These are phyloP conservation scores for Excoecaria agallocha DNA, from an alignment of 345 rosid genomes.

Conservation along the genomic window DNA sequence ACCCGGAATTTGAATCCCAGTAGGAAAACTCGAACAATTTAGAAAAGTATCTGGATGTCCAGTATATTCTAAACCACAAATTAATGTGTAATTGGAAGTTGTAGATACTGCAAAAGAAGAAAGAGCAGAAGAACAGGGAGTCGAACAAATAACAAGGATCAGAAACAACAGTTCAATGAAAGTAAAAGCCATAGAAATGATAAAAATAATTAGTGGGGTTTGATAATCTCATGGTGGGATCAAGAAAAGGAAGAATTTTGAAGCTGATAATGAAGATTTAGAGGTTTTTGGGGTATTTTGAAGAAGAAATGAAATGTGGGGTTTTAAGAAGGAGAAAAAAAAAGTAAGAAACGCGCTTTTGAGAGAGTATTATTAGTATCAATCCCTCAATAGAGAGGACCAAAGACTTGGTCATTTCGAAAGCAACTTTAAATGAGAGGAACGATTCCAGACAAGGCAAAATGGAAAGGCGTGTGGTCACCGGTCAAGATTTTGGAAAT, in stretches of 20 bases:
- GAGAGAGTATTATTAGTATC: not conserved
- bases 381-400: constrained; percentile 10
- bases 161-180: not conserved
- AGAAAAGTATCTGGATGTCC: constrained; percentile 12
- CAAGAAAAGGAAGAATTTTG: not conserved
- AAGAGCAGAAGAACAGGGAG: constrained; percentile 31
- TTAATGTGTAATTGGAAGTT: constrained; percentile 32
- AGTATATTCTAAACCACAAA: constrained; percentile 48
- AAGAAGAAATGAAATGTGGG: not conserved
- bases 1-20: constrained; percentile 22
- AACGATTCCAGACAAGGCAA: not conserved
- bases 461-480: not conserved
- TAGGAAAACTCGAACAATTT: constrained; percentile 50
- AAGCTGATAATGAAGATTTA: not conserved
- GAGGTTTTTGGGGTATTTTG: not conserved
- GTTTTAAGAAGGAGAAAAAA: no score
- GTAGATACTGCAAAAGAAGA: constrained; percentile 59
- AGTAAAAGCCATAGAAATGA: constrained; percentile 17
- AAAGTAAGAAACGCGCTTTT: constrained; percentile 24
- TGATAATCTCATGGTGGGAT: constrained; percentile 18
- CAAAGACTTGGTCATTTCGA: constrained; percentile 16
- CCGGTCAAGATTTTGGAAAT: not conserved
- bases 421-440: not conserved
- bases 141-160: constrained; percentile 14
- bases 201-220: not conserved